Evolutionary conservation across 179 eudicot species (phyloP).

Genomic region (Spinacia oleracea): DNA sequence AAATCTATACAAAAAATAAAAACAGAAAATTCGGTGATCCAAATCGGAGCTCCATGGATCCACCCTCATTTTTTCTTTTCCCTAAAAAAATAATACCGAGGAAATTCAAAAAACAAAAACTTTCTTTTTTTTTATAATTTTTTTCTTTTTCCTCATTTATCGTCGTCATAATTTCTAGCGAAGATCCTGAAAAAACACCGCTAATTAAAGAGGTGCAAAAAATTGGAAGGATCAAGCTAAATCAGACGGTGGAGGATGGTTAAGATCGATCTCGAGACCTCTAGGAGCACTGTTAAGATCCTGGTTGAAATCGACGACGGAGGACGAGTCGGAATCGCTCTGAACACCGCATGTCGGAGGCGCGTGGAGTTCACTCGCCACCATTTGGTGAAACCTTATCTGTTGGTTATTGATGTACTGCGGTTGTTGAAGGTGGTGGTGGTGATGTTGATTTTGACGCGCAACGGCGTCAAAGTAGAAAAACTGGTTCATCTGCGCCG

Average conservation of each 20-base stretch:
- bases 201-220: constrained; percentile 11
- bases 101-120: constrained; percentile 11
- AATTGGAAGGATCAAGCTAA: constrained; percentile 25
- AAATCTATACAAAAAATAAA: constrained; percentile 18
- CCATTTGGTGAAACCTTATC: not conserved
- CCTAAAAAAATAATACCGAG: constrained; percentile 2
- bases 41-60: constrained; percentile 7
- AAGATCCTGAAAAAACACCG: constrained; percentile 16
- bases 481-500: constrained; percentile 32
- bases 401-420: not conserved
- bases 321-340: constrained; percentile 64
- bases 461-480: constrained; percentile 31
- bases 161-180: constrained; percentile 8
- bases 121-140: not conserved
- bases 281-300: constrained; percentile 35
- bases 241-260: constrained; percentile 40
- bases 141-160: not conserved
- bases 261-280: constrained; percentile 33
- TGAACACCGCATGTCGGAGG: constrained; percentile 21
- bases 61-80: constrained; percentile 22
- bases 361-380: constrained; percentile 22
- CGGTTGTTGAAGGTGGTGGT: constrained; percentile 10
- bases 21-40: constrained; percentile 26
- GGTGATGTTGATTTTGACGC: not conserved
- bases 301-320: constrained; percentile 50